Evolutionary conservation across 139 green algal genomes (phyloP), one percentile per base, ranked within the genome.

Genomic region (Chlamydomonas urium): DNA sequence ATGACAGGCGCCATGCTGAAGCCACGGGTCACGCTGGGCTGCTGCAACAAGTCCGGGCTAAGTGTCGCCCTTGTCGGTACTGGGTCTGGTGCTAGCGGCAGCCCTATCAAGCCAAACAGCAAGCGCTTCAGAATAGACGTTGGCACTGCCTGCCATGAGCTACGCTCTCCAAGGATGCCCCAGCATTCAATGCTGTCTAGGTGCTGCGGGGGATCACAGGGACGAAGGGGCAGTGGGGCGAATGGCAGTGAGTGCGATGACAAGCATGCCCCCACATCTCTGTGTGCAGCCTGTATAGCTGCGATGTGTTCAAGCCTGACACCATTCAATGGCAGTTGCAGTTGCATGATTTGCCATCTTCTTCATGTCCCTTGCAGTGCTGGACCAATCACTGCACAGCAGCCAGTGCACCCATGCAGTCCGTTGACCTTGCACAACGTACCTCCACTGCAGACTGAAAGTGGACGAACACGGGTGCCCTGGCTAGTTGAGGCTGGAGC

Each of bases 391-490:
- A 50, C 42, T 50, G 42, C 8, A 24, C 10, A 50, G 42, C 10
- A 14, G 10, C 8, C 10, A 8, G 14, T 50, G 10, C 42, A 50
- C 10, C 14, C 42, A 50, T 24, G 14, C 8, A 50, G 8, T 8
- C 42, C 8, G 8, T 8, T 50, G 42, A 24, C 42, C 8, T 50
- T 14, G 42, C 14, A 24, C 42, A 50, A 50, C 42, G 42, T 57
- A 92, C 87, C 81, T 82, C 47, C 3, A 87, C 38, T 38, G 79
- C 63, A 4, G 80, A 90, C 50, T 89, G 72, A 34, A 97, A 86
- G 77, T 96, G 90, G 26, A 97, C 78, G 35, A 85, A 88, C 47
- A 97, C 88, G 5, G 74, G 58, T 5, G 90, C 86, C 8, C 66
- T 2, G 0, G 65, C 26, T 48, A 93, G 75, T 1, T 75, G 35